phyloP scores from a whole-genome alignment of 345 rosid species.

The Turritis glabra region DNA sequence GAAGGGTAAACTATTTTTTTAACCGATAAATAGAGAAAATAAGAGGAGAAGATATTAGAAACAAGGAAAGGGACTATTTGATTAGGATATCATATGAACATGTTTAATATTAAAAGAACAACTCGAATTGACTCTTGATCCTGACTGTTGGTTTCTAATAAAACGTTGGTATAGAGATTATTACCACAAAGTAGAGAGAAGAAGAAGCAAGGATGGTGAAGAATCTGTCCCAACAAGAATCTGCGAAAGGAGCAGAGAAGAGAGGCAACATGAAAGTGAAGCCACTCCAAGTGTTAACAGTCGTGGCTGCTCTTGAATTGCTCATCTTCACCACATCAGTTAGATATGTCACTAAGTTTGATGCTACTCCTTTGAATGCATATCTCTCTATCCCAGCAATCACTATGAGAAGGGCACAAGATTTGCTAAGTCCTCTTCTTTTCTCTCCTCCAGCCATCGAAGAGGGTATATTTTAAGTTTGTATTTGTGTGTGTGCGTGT shows the following conservation, averaged over 20 bases:
- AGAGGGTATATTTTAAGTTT: background rate
- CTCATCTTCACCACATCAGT: conserved; percentile 82
- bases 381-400: conserved; percentile 90
- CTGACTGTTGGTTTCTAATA: no score
- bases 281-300: conserved; percentile 90
- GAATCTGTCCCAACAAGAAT: conserved; percentile 74
- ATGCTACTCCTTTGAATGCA: conserved; percentile 95
- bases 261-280: conserved; percentile 85
- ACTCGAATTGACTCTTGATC: conserved; percentile 11
- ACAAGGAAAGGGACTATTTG: conserved; percentile 6
- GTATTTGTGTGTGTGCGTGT: background rate
- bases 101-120: background rate
- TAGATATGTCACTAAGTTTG: conserved; percentile 86
- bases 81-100: background rate
- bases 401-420: conserved; percentile 82
- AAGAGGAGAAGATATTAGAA: background rate
- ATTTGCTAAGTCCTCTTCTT: conserved; percentile 52
- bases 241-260: conserved; percentile 80
- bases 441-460: conserved; percentile 46
- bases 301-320: conserved; percentile 84
- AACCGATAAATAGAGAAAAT: background rate
- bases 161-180: conserved; percentile 7
- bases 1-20: background rate
- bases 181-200: conserved; percentile 73
- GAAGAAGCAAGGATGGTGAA: conserved; percentile 76